Base-by-base conservation (phyloP, 768 basidiomycete species). In the Phylloporus arenicola region DNA sequence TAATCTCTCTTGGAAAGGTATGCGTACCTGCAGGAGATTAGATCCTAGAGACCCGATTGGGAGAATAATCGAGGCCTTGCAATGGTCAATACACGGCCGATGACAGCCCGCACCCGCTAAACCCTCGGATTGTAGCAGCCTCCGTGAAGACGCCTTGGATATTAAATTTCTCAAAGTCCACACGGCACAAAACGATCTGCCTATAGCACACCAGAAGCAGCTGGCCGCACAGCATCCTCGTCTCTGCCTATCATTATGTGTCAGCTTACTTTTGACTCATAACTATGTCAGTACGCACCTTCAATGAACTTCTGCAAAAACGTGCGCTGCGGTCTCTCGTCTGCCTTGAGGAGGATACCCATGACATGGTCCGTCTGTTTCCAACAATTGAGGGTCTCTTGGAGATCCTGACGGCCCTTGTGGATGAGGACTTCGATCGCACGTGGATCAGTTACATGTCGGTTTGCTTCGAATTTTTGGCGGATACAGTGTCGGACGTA, bases 361-460 rank as follows among this genome's bases (percentile, higher is more conserved):
- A 83, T 69, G 27, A 92, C 72, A 62, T 92, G 89, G 53, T 90
- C 86, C 38, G 75, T 78, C 73, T 89, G 87, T 64, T 93, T 93
- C 93, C 93, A 97, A 60, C 79, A 81, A 64, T 97, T 97, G 76
- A 96, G 75, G 46, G 86, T 86, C 76, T 97, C 95, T 75, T 98
- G 95, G 63, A 83, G 90, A 58, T 97, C 92, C 71, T 83, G 86
- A 55, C 82, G 75, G 46, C 81, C 77, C 75, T 97, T 97, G 63
- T 86, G 77, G 35, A 96, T 63, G 59, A 97, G 75, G 40, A 95
- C 72, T 66, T 99, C 92, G 64, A 98, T 82, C 20, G 87, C 82
- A 48, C 83, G 81, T 24, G 79, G 71, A 72, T 98, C 91, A 40
- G 84, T 81, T 34, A 96, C 82, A 60, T 87, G 75, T 47, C 85